Base-by-base conservation (phyloP, 2,329 filamentous ascomycete genomes). In the Trichothecium roseum region DNA sequence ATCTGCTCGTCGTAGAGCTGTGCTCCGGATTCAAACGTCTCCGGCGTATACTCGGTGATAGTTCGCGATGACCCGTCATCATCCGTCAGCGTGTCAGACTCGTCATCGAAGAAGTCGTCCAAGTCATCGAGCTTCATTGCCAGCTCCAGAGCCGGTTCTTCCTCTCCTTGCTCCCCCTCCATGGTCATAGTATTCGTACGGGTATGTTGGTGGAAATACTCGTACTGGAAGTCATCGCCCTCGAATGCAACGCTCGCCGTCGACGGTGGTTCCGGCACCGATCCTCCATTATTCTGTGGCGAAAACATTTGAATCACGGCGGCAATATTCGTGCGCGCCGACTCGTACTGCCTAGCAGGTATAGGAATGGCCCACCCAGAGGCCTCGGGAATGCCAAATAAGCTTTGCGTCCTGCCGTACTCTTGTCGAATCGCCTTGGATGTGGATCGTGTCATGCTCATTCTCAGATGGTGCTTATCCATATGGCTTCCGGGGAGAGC, bases 361-460 rank as follows among this genome's bases (percentile, higher is more conserved):
- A 93, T 77, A 0, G 91, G 89, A 30, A 98, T 86, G 0, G 91
- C 91, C 91, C 91, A 98, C 2, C 91, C 91, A 13, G 85, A 91
- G 16, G 87, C 81, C 53, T 96, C 89, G 0, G 91, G 91, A 39
- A 98, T 96, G 18, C 93, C 93, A 54, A 96, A 98, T 24, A 98
- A 63, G 50, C 87, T 95, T 54, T 94, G 84, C 0, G 86, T 94
- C 16, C 84, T 80, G 52, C 94, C 89, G 48, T 94, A 96, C 58
- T 96, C 88, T 54, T 95, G 96, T 33, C 85, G 80, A 34, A 91
- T 82, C 0, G 82, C 78, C 47, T 84, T 82, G 1, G 87, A 91
- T 3, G 87, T 86, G 1, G 84, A 80, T 10, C 84, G 81, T 5
- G 87, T 88, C 86, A 98, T 95, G 57, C 89, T 96, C 93, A 98